Percentiles rank a stretch among this genome's conserved stretches.
These are phyloP conservation scores for Scenedesmus sp. DNA, from an alignment of 163 green algal species.

Conservation along the genomic window DNA sequence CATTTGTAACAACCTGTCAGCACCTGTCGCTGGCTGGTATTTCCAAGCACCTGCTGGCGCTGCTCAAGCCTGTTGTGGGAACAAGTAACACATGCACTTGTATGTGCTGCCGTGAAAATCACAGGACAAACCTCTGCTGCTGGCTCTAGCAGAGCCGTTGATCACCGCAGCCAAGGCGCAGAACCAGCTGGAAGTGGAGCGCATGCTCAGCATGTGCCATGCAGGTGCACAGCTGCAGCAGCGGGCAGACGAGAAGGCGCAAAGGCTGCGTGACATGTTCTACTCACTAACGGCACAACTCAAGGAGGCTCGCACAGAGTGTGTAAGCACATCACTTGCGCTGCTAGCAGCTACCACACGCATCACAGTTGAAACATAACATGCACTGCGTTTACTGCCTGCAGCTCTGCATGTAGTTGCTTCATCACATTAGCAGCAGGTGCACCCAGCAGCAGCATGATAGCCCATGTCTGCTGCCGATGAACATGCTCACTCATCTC, in stretches of 20 bases:
- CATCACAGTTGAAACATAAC: background rate
- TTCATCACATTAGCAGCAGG: background rate
- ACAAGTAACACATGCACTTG: background rate
- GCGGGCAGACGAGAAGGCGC: conserved; percentile 25
- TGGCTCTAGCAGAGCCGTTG: conserved; percentile 34
- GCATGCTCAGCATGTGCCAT: background rate
- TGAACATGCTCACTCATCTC: background rate
- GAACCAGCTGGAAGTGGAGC: conserved; percentile 41
- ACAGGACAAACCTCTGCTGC: conserved; percentile 33
- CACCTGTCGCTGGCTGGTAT: background rate
- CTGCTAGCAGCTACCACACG: background rate
- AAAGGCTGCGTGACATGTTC: conserved; percentile 23
- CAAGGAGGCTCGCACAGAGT: background rate
- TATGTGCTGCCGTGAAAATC: background rate
- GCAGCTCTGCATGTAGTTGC: background rate
- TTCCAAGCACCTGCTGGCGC: background rate
- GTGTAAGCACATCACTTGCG: background rate
- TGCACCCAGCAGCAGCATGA: background rate
- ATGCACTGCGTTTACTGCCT: background rate
- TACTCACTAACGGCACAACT: conserved; percentile 47
- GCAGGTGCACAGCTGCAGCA: conserved; percentile 18
- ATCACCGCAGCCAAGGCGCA: conserved; percentile 36
- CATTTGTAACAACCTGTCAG: background rate
- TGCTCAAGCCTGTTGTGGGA: background rate
- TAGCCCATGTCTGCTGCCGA: background rate